A percentile compares a stretch with the other conserved stretches of the same genome.
Conservation (phyloP, 805 yeast species). For the Candida krabiensis region DNA sequence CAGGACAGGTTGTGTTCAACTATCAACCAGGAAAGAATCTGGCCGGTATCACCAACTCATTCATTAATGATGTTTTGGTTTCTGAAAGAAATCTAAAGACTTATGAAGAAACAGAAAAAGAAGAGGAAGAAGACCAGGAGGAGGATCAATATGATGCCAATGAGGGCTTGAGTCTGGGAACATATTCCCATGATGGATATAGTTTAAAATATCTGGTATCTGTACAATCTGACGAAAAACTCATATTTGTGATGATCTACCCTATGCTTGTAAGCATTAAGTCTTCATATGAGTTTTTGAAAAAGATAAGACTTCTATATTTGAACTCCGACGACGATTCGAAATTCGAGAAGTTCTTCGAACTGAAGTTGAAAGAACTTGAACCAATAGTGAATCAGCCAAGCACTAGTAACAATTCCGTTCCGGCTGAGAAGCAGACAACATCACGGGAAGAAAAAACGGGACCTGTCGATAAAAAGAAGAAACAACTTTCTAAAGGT, state of each 20-base stretch:
- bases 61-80: constrained; percentile 51
- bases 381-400: constrained; percentile 15
- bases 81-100: constrained; percentile 34
- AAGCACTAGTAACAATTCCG: constrained; percentile 10
- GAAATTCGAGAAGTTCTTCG: constrained; percentile 40
- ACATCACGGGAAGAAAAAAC: constrained; percentile 1
- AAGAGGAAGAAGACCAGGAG: constrained; percentile 22
- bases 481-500: constrained; percentile 11
- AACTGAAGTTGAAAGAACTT: constrained; percentile 34
- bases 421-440: constrained; percentile 6
- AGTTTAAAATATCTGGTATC: constrained; percentile 44
- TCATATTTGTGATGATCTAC: constrained; percentile 45
- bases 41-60: constrained; percentile 43
- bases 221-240: constrained; percentile 34
- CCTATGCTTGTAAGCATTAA: constrained; percentile 36
- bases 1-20: constrained; percentile 55
- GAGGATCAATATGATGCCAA: constrained; percentile 22
- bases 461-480: constrained; percentile 10
- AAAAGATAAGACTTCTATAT: constrained; percentile 23
- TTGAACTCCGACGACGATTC: constrained; percentile 27
- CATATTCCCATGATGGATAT: constrained; percentile 38
- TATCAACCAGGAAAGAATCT: constrained; percentile 39
- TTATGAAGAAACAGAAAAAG: constrained; percentile 17
- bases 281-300: constrained; percentile 29
- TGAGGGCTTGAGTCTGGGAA: constrained; percentile 23